These are phyloP conservation scores for Exophiala phaeomuriformis DNA, from an alignment of 2,329 filamentous ascomycete species.

Conservation along the genomic window DNA sequence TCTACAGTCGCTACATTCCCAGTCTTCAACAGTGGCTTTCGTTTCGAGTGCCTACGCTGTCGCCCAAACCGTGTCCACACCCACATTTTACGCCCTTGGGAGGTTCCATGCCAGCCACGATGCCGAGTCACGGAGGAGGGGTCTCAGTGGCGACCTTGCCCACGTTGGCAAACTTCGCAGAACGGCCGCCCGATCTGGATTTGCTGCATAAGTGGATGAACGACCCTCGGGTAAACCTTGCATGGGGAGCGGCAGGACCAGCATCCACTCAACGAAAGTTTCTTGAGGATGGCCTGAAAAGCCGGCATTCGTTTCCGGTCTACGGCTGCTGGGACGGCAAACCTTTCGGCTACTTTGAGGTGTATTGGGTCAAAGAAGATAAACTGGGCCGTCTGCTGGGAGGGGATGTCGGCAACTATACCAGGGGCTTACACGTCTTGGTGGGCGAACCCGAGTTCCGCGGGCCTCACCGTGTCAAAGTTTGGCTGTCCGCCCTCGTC, in stretches of 20 bases:
- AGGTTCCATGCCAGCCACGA: conserved; percentile 23
- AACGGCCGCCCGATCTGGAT: conserved; percentile 53
- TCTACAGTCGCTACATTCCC: conserved; percentile 82
- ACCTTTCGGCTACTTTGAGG: conserved; percentile 93
- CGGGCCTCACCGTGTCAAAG: conserved; percentile 64
- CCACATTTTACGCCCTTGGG: conserved; percentile 56
- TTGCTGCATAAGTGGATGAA: conserved; percentile 85
- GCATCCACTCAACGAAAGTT: conserved; percentile 57
- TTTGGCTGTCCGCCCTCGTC: conserved; percentile 79
- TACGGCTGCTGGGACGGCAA: conserved; percentile 92
- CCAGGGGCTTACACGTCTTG: conserved; percentile 79
- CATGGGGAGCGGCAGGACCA: conserved; percentile 66
- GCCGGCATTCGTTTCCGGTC: conserved; percentile 74
- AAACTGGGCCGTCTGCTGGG: conserved; percentile 61
- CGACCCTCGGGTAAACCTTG: conserved; percentile 70
- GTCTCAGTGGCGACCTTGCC: conserved; percentile 29
- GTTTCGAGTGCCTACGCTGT: conserved; percentile 73
- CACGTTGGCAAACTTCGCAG: conserved; percentile 37
- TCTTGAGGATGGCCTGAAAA: conserved; percentile 57
- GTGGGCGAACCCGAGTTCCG: conserved; percentile 89
- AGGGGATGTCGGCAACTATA: conserved; percentile 65
- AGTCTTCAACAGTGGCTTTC: conserved; percentile 77
- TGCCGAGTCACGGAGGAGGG: conserved; percentile 21
- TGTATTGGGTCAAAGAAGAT: conserved; percentile 98
- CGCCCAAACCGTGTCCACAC: conserved; percentile 50